Evolutionary conservation across 345 rosid genomes (phyloP), one percentile per base, ranked within the genome.

Genomic region (Salix udensis): DNA sequence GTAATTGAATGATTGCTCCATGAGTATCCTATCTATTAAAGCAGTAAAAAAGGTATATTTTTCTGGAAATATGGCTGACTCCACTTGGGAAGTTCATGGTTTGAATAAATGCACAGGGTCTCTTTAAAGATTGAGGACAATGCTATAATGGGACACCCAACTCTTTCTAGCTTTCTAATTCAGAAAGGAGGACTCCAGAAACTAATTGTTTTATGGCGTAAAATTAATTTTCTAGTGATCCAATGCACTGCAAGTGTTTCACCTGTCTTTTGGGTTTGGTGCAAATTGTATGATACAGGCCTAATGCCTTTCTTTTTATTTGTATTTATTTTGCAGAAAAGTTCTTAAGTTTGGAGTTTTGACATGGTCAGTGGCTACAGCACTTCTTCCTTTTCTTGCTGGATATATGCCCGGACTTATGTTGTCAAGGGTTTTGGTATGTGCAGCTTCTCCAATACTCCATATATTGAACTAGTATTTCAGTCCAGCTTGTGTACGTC

Each of bases 331-430:
- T 19, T 87, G 82, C 91, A 95, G 98, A 77, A 89, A 87, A 81
- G 88, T 95, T 72, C 90, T 95, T 66, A 78, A 89, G 89, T 83
- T 89, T 80, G 98, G 98, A 81, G 98, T 94, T 30, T 80, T 94
- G 77, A 80, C 82, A 70, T 94, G 98, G 98, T 94, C 98, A 66
- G 74, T 94, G 28, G 93, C 97, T 46, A 94, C 98, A 37, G 94
- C 91, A 74, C 88, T 89, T 80, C 90, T 92, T 79, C 98, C 98
- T 67, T 61, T 81, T 30, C 85, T 90, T 75, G 97, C 98, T 83
- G 98, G 97, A 60, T 91, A 80, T 81, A 91, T 94, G 97, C 98
- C 98, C 5, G 97, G 97, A 74, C 81, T 94, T 78, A 75, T 94
- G 75, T 85, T 92, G 60, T 77, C 94, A 34, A 88, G 98, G 79